Conservation (phyloP, 768 basidiomycete genomes). For the Cyclocybe aegerita region DNA sequence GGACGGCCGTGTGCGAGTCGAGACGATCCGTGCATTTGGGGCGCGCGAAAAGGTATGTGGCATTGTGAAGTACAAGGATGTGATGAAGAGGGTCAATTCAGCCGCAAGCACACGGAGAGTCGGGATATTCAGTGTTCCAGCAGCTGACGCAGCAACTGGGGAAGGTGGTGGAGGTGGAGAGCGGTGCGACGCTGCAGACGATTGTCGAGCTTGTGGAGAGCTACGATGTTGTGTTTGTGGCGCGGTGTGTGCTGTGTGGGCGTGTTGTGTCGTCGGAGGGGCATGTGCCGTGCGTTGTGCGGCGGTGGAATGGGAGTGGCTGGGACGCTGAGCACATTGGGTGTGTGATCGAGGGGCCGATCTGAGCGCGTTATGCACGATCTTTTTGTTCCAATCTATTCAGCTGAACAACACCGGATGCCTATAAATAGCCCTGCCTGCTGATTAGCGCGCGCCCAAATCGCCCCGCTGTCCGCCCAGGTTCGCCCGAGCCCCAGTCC, state of each 20-base stretch:
- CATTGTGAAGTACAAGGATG: neutral
- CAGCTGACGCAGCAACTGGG: conserved; percentile 67
- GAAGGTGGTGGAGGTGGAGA: conserved; percentile 54
- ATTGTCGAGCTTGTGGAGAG: conserved; percentile 44
- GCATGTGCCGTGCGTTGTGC: conserved; percentile 70
- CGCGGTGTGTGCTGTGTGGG: conserved; percentile 57
- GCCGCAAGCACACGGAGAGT: conserved; percentile 71
- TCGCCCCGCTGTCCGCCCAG: too few species aligned
- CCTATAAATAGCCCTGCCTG: too few species aligned
- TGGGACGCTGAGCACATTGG: conserved; percentile 57
- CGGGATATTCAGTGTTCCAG: conserved; percentile 63
- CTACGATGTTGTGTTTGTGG: conserved; percentile 63
- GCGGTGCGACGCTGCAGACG: conserved; percentile 49
- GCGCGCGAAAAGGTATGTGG: conserved; percentile 68
- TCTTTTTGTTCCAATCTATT: too few species aligned
- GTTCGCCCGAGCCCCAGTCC: too few species aligned
- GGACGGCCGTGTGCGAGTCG: conserved; percentile 44
- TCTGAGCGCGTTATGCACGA: neutral
- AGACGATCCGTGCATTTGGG: conserved; percentile 69
- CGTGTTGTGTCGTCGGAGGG: conserved; percentile 70
- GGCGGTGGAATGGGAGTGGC: conserved; percentile 45
- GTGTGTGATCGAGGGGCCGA: conserved; percentile 19
- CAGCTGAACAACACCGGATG: too few species aligned
- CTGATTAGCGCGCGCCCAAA: too few species aligned
- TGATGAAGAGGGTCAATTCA: conserved; percentile 21